Conservation (phyloP, 345 rosid genomes). For the Eucalyptus grandis region DNA sequence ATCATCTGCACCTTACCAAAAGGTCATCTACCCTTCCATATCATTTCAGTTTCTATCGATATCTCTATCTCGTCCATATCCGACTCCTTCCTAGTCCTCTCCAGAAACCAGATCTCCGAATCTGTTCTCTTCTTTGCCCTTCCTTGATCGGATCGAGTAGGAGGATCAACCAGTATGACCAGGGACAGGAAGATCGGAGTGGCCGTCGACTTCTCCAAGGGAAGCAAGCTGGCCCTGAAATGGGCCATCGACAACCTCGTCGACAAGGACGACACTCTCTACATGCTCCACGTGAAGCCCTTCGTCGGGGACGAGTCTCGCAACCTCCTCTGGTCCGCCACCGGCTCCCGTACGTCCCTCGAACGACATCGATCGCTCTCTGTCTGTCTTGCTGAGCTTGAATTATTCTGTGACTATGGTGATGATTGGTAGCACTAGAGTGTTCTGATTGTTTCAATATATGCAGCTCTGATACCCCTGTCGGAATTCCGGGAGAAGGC, state of each 20-base stretch:
- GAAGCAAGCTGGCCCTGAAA: conserved; percentile 59
- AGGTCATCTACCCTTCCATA: background rate
- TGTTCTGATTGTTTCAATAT: background rate
- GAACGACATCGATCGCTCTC: background rate
- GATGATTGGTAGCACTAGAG: background rate
- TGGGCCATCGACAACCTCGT: conserved; percentile 55
- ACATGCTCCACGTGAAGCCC: conserved; percentile 28
- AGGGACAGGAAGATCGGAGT: conserved; percentile 36
- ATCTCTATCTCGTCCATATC: background rate
- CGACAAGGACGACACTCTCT: conserved; percentile 35
- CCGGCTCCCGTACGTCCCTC: conserved; percentile 37
- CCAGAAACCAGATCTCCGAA: background rate
- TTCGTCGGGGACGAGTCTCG: conserved; percentile 20
- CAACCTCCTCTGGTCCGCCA: conserved; percentile 27
- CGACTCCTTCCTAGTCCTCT: background rate
- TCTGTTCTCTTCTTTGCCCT: background rate
- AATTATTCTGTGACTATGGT: background rate
- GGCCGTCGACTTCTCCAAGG: conserved; percentile 58
- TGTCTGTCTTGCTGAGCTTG: background rate
- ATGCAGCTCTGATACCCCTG: conserved; percentile 65
- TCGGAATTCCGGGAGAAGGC: conserved; percentile 53
- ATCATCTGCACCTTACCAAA: background rate
- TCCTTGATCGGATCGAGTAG: background rate
- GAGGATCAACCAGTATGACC: conserved; percentile 11
- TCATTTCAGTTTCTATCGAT: background rate